phyloP scores from a whole-genome alignment of 495 filamentous ascomycete species.

The Eremomyces bilateralis region DNA sequence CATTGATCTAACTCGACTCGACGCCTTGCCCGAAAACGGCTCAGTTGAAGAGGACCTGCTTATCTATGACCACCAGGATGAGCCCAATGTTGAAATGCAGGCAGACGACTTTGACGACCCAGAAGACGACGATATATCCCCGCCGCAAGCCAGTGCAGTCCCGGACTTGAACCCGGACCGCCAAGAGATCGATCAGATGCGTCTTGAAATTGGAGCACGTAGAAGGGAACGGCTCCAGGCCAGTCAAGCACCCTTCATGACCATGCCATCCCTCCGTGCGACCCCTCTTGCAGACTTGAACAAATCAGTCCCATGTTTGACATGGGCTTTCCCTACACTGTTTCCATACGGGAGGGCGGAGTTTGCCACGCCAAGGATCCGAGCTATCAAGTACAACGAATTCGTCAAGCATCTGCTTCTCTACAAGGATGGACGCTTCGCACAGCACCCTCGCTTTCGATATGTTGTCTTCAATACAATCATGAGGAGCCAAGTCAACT shows the following conservation, averaged over 20 bases:
- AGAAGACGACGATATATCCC: too few relatives aligned
- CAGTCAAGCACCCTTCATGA: too few relatives aligned
- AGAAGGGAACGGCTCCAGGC: neutral
- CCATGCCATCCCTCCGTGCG: neutral
- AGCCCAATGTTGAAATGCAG: neutral
- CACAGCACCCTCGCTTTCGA: neutral
- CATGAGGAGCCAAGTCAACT: neutral
- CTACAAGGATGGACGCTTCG: constrained; percentile 1
- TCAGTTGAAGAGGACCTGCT: neutral
- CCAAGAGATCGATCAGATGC: neutral
- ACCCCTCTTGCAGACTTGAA: neutral
- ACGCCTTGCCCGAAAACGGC: neutral
- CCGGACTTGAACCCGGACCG: neutral
- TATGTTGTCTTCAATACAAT: constrained; percentile 1
- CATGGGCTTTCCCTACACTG: neutral
- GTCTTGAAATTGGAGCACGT: neutral
- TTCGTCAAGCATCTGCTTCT: neutral
- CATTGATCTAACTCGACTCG: neutral
- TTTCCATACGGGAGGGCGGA: neutral
- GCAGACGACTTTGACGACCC: neutral
- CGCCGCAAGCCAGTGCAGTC: neutral
- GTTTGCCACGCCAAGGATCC: neutral
- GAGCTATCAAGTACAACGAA: neutral
- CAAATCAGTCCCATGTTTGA: neutral
- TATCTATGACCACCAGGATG: neutral